Evolutionary conservation across 805 yeast genomes (phyloP), one percentile per base, ranked within the genome.

Genomic region (Yarrowia deformans): DNA sequence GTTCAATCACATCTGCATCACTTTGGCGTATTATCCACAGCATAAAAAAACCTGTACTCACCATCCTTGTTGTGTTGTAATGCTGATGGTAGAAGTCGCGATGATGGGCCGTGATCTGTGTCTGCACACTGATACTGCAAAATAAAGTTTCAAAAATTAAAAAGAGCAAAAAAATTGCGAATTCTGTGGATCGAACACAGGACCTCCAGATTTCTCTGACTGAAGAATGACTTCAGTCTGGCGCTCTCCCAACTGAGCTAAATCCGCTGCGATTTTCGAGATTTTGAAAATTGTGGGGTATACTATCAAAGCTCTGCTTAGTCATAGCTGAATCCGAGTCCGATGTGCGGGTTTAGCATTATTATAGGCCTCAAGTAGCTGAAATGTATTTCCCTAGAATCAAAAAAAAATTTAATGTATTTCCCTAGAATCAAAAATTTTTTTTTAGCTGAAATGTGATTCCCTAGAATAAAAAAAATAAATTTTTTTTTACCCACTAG

Each of bases 141-240:
- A 49, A 49, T 32, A 49, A n/a, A 13, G 52, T 48, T 48, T 48
- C 13, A 4, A 5, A 32, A 10, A 49, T 3, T 14, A 14, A 23
- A 16, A 5, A 13, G 16, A 1, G 16, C 18, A 49, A 49, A 49
- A 46, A 9, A 49, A 49, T 32, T 77, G 79, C 79, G 79, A 76
- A 66, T 73, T 75, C 78, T 86, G 90, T 86, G 90, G 90, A 86
- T 87, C 88, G 90, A 87, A 87, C 90, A 86, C 90, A 86, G 88
- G 90, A 87, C 90, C 90, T 87, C 84, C 89, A 87, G 89, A 86
- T 86, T 68, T 43, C 63, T 45, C 52, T 18, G 52, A 45, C 52
- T 14, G 42, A 45, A 63, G 68, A 48, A 29, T 48, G 39, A 64
- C 69, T 78, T 74, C 76, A 83, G 69, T 78, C 82, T 40, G 79